A percentile compares a stretch with the other conserved stretches of the same genome.
Conservation (phyloP, 345 rosid species). For the Aquilaria sinensis region DNA sequence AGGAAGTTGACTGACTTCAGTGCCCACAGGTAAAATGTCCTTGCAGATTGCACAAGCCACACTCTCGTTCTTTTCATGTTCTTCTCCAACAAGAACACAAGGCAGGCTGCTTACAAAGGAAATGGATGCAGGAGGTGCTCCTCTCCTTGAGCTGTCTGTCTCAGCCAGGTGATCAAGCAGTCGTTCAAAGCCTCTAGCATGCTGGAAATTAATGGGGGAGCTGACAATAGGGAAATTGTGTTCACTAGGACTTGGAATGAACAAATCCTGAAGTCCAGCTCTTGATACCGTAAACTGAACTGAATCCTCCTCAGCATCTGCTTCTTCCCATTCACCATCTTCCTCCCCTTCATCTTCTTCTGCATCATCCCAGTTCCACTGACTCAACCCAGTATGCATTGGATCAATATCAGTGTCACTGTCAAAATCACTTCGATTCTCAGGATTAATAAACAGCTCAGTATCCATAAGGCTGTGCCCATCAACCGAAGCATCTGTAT, state of each 20-base stretch:
- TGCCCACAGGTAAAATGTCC: conserved; percentile 49
- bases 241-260: conserved; percentile 43
- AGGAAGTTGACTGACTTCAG: conserved; percentile 73
- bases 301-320: conserved; percentile 37
- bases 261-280: conserved; percentile 21
- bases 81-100: conserved; percentile 31
- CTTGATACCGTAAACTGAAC: conserved; percentile 23
- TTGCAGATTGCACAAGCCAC: conserved; percentile 84
- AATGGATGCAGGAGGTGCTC: conserved; percentile 84
- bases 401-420: conserved; percentile 93
- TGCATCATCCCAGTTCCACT: conserved; percentile 65
- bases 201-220: conserved; percentile 25
- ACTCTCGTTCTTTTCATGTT: conserved; percentile 40
- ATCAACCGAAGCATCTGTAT: conserved; percentile 78
- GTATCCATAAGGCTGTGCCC: conserved; percentile 45
- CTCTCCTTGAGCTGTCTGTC: conserved; percentile 68
- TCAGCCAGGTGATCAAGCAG: conserved; percentile 71
- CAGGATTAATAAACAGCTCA: conserved; percentile 40
- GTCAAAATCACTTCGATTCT: conserved; percentile 42
- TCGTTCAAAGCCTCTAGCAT: conserved; percentile 61
- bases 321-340: conserved; percentile 61
- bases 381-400: conserved; percentile 74
- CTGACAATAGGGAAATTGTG: conserved; percentile 20
- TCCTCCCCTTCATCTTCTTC: conserved; percentile 47
- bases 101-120: conserved; percentile 66